Evolutionary conservation across 768 basidiomycete species (phyloP), one percentile per base, ranked within the genome.

Genomic region (Mycena metata): DNA sequence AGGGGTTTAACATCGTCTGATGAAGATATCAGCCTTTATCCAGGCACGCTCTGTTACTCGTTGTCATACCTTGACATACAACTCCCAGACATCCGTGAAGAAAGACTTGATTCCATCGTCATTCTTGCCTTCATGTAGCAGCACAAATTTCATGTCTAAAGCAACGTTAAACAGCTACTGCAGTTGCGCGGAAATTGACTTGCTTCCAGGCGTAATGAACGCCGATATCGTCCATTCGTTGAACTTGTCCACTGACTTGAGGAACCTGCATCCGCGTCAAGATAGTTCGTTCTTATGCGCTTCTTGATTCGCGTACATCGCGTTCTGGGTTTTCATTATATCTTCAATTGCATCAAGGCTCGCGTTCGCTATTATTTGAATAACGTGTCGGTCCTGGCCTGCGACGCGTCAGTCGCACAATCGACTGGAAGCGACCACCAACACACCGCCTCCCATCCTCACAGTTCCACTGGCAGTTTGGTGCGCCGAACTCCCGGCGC

Each of bases 151-250:
- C 83, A 95, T 94, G 78, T 96, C 98, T 99, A 76, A 23, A 50
- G 54, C 61, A 59, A 49, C 21, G 77, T 70, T 77, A 68, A 75
- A 74, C 66, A 64, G 24, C 49, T 33, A 45, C 47, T 43, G 33
- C 39, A 45, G 23, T 35, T 15, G 16, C 21, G 33, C n/a, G 36
- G 43, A 45, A n/a, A 30, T 45, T 23, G 62, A 73, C 96, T 83
- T 81, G 99, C 97, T 98, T 69, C 93, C 94, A 1, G 96, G 91
- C 0, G 98, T 99, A 21, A 99, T 84, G 81, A 98, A 99, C 35
- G 94, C 96, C 17, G 98, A 99, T 21, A 99, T 91, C 3, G 90
- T 96, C 98, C 98, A 99, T 77, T 99, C 98, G 76, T 99, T 98
- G 82, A 98, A 98, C 82, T 92, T 95, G 85, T 99, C 98, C 66